Evolutionary conservation across 2,329 filamentous ascomycete genomes (phyloP).

Genomic region (Gnomoniopsis smithogilvyi): DNA sequence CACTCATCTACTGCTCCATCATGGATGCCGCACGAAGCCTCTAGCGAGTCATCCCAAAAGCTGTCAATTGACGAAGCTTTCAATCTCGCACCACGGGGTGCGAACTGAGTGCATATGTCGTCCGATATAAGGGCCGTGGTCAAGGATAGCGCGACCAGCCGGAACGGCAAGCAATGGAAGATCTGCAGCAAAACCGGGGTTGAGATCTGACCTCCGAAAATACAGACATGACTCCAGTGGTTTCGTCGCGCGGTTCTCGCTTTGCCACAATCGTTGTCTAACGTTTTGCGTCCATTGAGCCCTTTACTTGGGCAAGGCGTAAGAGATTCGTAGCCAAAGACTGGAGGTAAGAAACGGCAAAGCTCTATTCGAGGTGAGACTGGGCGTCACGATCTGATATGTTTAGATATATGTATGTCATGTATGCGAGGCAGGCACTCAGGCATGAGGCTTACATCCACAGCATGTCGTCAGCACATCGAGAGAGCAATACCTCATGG

Average conservation of each 20-base stretch:
- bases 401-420: conserved; percentile 23
- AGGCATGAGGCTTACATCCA: conserved; percentile 30
- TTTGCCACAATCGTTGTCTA: too few relatives aligned
- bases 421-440: conserved; percentile 29
- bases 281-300: not conserved
- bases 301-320: not conserved
- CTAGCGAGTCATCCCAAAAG: conserved; percentile 3
- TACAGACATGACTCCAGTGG: conserved; percentile 3
- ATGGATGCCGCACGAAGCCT: not conserved
- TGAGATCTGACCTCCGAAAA: not conserved
- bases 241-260: not conserved
- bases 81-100: not conserved
- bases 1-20: not conserved
- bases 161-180: conserved; percentile 3
- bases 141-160: conserved; percentile 4
- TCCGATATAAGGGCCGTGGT: conserved; percentile 1
- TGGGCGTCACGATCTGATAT: not conserved
- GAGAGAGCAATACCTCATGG: conserved; percentile 2
- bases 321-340: not conserved
- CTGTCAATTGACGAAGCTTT: not conserved
- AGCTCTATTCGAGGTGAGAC: not conserved
- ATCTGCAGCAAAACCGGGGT: conserved; percentile 4
- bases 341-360: not conserved
- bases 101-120: not conserved
- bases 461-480: conserved; percentile 24